A percentile compares a stretch with the other conserved stretches of the same genome.
Evolutionary conservation across 768 basidiomycete genomes (phyloP).

Genomic region (Hypholoma sublateritium): DNA sequence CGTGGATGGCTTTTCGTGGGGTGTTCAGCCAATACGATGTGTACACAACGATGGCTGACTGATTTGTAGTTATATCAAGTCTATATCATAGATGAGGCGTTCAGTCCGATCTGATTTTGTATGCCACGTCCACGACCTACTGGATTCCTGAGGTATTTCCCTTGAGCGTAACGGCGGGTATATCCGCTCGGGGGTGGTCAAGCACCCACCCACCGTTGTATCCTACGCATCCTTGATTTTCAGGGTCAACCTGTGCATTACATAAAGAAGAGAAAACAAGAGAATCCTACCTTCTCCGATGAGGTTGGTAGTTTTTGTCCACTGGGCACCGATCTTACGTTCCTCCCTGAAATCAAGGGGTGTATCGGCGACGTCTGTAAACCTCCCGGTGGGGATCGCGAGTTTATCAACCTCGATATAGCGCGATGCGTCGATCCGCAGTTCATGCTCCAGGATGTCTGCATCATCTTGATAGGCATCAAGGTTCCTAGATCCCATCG

Average conservation of each 20-base stretch:
- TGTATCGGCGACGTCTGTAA: constrained; percentile 26
- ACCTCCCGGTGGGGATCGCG: constrained; percentile 38
- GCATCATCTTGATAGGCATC: constrained; percentile 48
- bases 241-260: too few species aligned
- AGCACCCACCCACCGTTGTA: constrained; percentile 54
- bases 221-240: constrained; percentile 42
- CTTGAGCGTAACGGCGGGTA: constrained; percentile 39
- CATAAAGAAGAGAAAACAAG: background rate
- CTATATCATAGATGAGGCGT: constrained; percentile 22
- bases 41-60: constrained; percentile 52
- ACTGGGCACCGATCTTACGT: constrained; percentile 30
- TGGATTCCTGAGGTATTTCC: constrained; percentile 50
- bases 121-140: constrained; percentile 21
- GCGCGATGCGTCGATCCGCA: constrained; percentile 27
- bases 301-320: constrained; percentile 30
- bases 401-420: constrained; percentile 40
- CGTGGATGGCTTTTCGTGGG: constrained; percentile 47
- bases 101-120: background rate
- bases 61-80: constrained; percentile 49
- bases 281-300: constrained; percentile 24
- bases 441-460: constrained; percentile 33
- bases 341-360: constrained; percentile 43
- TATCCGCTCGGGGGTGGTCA: constrained; percentile 30
- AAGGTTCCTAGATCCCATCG: constrained; percentile 38
- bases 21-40: constrained; percentile 45